These are phyloP conservation scores for Fistulinella cinereoalba DNA, from an alignment of 1,284 basidiomycete genomes.

Conservation along the genomic window DNA sequence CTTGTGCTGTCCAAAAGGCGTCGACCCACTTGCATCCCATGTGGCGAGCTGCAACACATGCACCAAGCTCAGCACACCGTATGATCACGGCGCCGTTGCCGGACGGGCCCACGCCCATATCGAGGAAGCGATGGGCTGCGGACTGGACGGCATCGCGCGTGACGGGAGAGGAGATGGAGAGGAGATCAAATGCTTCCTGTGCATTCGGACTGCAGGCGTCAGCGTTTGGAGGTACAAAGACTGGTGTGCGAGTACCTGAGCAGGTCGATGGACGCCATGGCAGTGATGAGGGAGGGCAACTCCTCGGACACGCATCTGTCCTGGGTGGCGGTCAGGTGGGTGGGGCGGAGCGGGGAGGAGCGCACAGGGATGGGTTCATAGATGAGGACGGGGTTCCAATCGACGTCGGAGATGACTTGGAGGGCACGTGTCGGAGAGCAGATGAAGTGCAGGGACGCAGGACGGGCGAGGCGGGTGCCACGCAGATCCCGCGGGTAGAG, in stretches of 20 bases:
- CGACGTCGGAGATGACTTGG: conserved; percentile 64
- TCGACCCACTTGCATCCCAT: conserved; percentile 64
- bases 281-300: conserved; percentile 59
- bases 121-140: conserved; percentile 58
- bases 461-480: conserved; percentile 50
- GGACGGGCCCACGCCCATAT: conserved; percentile 51
- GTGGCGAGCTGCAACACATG: conserved; percentile 55
- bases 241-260: conserved; percentile 52
- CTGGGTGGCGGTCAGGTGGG: conserved; percentile 38
- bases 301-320: conserved; percentile 78
- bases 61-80: conserved; percentile 74
- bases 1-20: conserved; percentile 64
- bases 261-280: conserved; percentile 61
- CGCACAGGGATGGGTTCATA: conserved; percentile 86
- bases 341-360: conserved; percentile 9
- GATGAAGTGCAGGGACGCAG: conserved; percentile 78
- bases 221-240: conserved; percentile 6
- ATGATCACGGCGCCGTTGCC: conserved; percentile 65
- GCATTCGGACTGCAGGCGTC: conserved; percentile 63
- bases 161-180: conserved; percentile 52
- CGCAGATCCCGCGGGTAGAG: conserved; percentile 69
- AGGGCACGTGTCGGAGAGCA: conserved; percentile 76
- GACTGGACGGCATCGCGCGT: conserved; percentile 54
- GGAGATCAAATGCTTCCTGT: conserved; percentile 65
- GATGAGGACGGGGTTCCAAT: conserved; percentile 67